Evolutionary conservation across 306 rosid genomes (phyloP).

Genomic region (Macrotyloma uniflorum): DNA sequence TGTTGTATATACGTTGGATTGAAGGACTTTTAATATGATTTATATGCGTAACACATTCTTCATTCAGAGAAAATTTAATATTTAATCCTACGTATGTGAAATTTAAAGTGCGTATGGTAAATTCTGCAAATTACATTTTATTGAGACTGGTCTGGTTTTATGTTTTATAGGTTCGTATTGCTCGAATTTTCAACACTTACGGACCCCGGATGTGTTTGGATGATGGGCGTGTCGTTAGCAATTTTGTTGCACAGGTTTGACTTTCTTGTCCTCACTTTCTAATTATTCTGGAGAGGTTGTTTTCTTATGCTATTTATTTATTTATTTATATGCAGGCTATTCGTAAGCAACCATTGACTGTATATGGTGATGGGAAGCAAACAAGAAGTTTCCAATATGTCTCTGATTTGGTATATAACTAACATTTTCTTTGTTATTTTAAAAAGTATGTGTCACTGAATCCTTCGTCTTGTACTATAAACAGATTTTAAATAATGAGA

Average conservation of each 20-base stretch:
- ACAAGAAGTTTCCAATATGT: conserved; percentile 98
- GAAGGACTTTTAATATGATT: background rate
- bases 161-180: conserved; percentile 85
- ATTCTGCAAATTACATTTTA: conserved; percentile 23
- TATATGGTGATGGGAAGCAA: conserved; percentile 96
- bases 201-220: conserved; percentile 98
- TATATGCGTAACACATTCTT: conserved; percentile 21
- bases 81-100: conserved; percentile 14
- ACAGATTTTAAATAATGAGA: conserved; percentile 18
- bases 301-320: background rate
- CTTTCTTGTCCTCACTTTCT: conserved; percentile 1
- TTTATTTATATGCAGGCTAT: conserved; percentile 64
- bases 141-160: conserved; percentile 37
- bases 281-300: background rate
- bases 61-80: background rate
- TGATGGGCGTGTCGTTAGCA: conserved; percentile 99
- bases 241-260: conserved; percentile 93
- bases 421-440: background rate
- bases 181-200: conserved; percentile 93
- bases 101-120: conserved; percentile 5
- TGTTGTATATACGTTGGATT: background rate
- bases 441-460: background rate
- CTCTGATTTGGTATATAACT: conserved; percentile 81
- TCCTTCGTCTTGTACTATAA: conserved; percentile 8
- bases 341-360: conserved; percentile 90